phyloP scores from a whole-genome alignment of 163 green algal genomes.

The Coccomyxa subellipsoidea region DNA sequence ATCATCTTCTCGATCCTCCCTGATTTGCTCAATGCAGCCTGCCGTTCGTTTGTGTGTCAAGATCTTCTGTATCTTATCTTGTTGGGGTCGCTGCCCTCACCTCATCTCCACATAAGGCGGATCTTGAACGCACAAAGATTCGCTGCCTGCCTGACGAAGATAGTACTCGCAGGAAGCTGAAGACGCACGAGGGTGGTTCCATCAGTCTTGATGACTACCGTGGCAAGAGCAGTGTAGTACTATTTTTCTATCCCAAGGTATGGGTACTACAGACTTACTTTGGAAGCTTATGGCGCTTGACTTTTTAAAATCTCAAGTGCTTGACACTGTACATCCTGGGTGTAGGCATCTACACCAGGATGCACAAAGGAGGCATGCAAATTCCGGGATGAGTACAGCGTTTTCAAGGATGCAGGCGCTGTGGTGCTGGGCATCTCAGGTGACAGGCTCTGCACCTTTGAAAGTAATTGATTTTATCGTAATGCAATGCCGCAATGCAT shows the following conservation, averaged over 20 bases:
- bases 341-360: neutral
- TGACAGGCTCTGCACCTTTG: neutral
- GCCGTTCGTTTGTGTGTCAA: no score
- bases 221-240: neutral
- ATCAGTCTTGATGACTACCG: neutral
- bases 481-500: no score
- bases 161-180: neutral
- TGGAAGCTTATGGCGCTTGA: no score
- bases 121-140: no score
- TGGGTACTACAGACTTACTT: neutral
- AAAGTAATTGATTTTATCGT: neutral
- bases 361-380: constrained; percentile 18
- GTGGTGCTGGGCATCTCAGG: constrained; percentile 10
- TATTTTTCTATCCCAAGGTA: constrained; percentile 14
- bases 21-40: no score
- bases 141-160: no score
- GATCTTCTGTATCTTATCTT: neutral
- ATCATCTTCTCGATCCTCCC: no score
- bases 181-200: neutral
- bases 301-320: no score
- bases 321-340: no score
- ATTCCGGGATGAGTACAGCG: constrained; percentile 10
- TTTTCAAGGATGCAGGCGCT: constrained; percentile 8
- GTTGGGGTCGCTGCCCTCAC: neutral
- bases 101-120: neutral